Conservation (phyloP, 352 stramenopile species). For the Pythium myriotylum region DNA sequence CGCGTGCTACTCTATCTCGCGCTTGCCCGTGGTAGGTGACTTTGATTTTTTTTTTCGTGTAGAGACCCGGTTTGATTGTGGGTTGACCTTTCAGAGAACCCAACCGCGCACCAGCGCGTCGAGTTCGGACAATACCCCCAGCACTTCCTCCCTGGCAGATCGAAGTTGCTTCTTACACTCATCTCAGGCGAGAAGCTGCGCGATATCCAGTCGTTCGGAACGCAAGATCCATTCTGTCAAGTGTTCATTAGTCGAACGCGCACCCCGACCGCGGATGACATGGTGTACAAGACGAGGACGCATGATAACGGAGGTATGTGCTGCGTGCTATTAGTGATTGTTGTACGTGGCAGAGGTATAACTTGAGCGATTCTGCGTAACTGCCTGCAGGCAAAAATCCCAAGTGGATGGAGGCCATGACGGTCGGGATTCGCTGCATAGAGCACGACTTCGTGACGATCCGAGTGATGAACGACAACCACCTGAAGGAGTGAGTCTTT, state of each 20-base stretch:
- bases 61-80: background rate
- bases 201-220: constrained; percentile 76
- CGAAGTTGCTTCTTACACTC: constrained; percentile 70
- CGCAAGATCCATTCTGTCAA: constrained; percentile 74
- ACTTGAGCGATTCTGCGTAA: background rate
- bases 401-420: constrained; percentile 71
- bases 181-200: constrained; percentile 74
- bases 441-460: constrained; percentile 81
- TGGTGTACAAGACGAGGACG: constrained; percentile 72
- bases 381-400: constrained; percentile 63
- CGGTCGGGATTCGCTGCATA: constrained; percentile 66
- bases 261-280: constrained; percentile 42
- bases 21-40: constrained; percentile 54
- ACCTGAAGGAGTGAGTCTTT: constrained; percentile 62
- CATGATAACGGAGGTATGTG: constrained; percentile 73
- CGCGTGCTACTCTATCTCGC: constrained; percentile 74
- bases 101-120: constrained; percentile 55
- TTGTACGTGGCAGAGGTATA: too few species aligned
- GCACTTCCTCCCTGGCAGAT: constrained; percentile 75
- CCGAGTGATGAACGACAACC: constrained; percentile 83
- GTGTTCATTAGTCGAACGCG: constrained; percentile 62
- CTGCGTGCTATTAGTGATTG: too few species aligned
- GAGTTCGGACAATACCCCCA: constrained; percentile 75
- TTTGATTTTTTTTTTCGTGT: background rate
- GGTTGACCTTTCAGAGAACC: constrained; percentile 65